Conservation (phyloP, 2,329 filamentous ascomycete species). For the Fusarium anthophilum region DNA sequence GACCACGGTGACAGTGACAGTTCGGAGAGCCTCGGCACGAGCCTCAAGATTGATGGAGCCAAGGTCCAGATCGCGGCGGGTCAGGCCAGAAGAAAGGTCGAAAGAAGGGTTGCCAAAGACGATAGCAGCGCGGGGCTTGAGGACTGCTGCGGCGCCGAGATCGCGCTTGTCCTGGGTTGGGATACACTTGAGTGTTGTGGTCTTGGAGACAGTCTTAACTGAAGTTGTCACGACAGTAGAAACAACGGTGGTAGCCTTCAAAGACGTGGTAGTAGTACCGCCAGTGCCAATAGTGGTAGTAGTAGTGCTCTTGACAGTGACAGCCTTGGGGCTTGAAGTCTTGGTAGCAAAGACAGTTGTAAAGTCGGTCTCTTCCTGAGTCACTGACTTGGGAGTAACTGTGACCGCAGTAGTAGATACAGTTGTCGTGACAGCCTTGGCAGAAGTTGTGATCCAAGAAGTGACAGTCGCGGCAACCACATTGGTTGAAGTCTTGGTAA, state of each 20-base stretch:
- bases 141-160: background rate
- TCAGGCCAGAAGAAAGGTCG: slow-evolving; percentile 7
- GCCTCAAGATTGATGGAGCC: slow-evolving; percentile 12
- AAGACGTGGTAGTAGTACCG: slow-evolving; percentile 29
- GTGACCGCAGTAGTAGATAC: slow-evolving; percentile 28
- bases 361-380: slow-evolving; percentile 12
- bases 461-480: slow-evolving; percentile 25
- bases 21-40: slow-evolving; percentile 11
- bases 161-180: slow-evolving; percentile 27
- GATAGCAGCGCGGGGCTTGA: slow-evolving; percentile 11
- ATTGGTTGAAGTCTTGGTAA: slow-evolving; percentile 35
- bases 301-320: slow-evolving; percentile 33
- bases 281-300: slow-evolving; percentile 29
- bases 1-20: slow-evolving; percentile 20
- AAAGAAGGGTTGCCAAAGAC: slow-evolving; percentile 22
- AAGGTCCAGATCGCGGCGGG: slow-evolving; percentile 19
- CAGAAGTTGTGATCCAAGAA: slow-evolving; percentile 22
- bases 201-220: slow-evolving; percentile 29
- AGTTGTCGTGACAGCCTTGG: slow-evolving; percentile 27
- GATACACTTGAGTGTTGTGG: slow-evolving; percentile 35
- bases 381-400: slow-evolving; percentile 39
- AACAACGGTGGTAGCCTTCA: slow-evolving; percentile 37
- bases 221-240: slow-evolving; percentile 35
- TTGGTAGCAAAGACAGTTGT: slow-evolving; percentile 27
- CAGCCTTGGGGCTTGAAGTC: slow-evolving; percentile 30